Base-by-base conservation (phyloP, 805 yeast species). In the Saccharomycopsis vini region DNA sequence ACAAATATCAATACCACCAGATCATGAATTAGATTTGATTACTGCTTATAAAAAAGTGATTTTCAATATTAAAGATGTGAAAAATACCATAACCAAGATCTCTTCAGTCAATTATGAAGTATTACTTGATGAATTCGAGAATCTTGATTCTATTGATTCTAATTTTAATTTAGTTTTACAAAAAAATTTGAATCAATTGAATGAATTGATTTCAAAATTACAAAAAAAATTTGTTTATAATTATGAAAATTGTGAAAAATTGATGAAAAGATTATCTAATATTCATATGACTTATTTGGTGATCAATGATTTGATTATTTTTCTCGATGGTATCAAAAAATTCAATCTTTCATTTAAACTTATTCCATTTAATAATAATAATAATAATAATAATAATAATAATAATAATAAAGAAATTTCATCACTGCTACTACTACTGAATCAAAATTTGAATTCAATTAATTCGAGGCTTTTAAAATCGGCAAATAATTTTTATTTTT, bases 51-150 rank as follows among this genome's bases (percentile, higher is more conserved):
- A 69, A 43, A 66, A 61, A 52, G 56, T 69, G 37, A 62, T 57
- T 37, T 69, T 68, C 49, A 71, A 66, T 50, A 55, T 63, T 10
- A 61, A 62, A 37, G 74, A 68, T 51, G 64, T 67, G 42, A 63
- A 66, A 43, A 58, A 60, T 46, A 56, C 70, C 37, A 67, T 67
- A 64, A 52, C 52, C 18, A 43, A 52, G 20, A 56, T 67, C n/a
- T 55, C 71, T 5, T 53, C 62, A 2, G 46, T 49, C 15, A 59
- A 67, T 51, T 61, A 66, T 51, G 62, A 61, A 24, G 52, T 56
- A 30, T 58, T 69, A 26, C 56, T 68, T 9, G 42, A 56, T 9
- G 67, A 66, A 48, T 60, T 69, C 47, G 52, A 57, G n/a, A 53
- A 58, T 33, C 56, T 65, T 18, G 66, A 62, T 31, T 39, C 40